A percentile compares a stretch with the other conserved stretches of the same genome.
Evolutionary conservation across 2,329 filamentous ascomycete genomes (phyloP).

Genomic region (Falciphora oryzae): DNA sequence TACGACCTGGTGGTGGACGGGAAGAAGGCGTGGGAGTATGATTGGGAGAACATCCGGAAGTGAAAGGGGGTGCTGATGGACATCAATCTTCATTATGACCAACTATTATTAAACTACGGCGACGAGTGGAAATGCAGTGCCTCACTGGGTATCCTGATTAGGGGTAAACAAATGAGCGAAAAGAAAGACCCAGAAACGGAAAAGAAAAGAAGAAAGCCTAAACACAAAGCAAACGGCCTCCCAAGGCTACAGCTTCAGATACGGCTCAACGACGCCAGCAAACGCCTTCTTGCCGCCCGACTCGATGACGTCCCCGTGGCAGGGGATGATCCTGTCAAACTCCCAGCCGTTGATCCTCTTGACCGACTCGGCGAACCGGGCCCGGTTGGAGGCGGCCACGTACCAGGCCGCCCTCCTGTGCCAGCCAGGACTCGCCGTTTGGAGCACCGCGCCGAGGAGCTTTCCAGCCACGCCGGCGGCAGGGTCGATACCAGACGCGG

Average conservation of each 20-base stretch:
- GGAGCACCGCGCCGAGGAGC: neutral
- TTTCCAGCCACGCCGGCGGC: neutral
- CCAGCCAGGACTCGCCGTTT: neutral
- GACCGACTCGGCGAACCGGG: neutral
- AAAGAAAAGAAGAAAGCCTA: no score
- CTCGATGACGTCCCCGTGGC: slow-evolving; percentile 1
- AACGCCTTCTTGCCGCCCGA: slow-evolving; percentile 4
- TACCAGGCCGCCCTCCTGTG: neutral
- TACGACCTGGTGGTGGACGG: slow-evolving; percentile 6
- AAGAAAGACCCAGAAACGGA: neutral
- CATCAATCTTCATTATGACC: no score
- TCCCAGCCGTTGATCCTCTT: slow-evolving; percentile 3
- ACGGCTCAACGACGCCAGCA: neutral
- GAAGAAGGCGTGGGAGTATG: slow-evolving; percentile 1
- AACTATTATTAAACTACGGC: no score
- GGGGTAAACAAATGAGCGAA: neutral
- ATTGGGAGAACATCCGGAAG: neutral
- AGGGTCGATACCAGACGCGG: neutral
- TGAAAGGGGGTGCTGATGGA: no score
- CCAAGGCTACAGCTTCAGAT: neutral
- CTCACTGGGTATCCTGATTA: no score
- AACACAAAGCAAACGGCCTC: neutral
- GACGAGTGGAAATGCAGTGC: no score
- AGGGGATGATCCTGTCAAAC: slow-evolving; percentile 4
- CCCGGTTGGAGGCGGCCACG: neutral